Evolutionary conservation across 768 basidiomycete species (phyloP).

Genomic region (Clitopilus hobsonii): DNA sequence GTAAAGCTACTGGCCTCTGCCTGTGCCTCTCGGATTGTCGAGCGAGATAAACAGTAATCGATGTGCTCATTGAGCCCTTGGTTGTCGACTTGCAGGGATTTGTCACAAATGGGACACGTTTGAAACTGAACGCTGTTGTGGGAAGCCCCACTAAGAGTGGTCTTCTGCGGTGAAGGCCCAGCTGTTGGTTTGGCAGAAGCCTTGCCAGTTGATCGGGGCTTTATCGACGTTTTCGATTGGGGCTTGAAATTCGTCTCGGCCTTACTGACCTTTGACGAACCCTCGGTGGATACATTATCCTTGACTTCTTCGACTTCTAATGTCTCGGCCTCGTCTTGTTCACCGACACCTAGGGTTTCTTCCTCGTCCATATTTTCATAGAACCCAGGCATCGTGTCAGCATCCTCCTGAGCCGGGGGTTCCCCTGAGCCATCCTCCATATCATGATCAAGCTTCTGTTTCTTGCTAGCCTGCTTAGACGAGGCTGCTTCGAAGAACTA

Average conservation of each 20-base stretch:
- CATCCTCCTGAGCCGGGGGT: constrained; percentile 15
- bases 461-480: constrained; percentile 33
- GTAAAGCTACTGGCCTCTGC: constrained; percentile 23
- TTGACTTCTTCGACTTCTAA: constrained; percentile 2
- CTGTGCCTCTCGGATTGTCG: constrained; percentile 72
- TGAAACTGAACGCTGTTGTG: neutral
- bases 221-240: constrained; percentile 1
- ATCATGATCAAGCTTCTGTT: constrained; percentile 24
- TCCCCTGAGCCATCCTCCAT: constrained; percentile 10
- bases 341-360: constrained; percentile 12
- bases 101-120: constrained; percentile 69
- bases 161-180: neutral
- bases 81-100: constrained; percentile 64
- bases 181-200: neutral
- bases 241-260: neutral
- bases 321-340: constrained; percentile 14
- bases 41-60: constrained; percentile 82
- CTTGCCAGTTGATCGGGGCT: neutral
- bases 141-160: too few species aligned
- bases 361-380: constrained; percentile 47
- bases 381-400: constrained; percentile 47
- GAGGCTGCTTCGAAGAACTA: constrained; percentile 56
- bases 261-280: neutral
- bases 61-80: constrained; percentile 80
- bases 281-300: neutral